Evolutionary conservation across 2,329 filamentous ascomycete genomes (phyloP), one percentile per base, ranked within the genome.

Genomic region (Capronia coronata): DNA sequence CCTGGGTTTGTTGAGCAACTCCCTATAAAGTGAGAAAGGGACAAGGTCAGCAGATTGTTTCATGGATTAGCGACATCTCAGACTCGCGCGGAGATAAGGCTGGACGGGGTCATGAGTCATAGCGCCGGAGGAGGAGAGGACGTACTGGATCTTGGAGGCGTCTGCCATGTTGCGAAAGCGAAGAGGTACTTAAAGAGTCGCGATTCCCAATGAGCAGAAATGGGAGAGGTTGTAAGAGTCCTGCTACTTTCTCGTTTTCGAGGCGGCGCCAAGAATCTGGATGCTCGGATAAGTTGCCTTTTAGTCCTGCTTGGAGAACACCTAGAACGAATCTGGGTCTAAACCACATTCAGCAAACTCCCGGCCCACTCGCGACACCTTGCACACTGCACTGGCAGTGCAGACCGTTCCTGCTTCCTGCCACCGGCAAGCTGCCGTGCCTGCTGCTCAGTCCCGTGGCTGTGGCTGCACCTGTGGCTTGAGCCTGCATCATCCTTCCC

Each of bases 1-100:
- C 71, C 88, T 87, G 59, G 87, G 83, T 78, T 95, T 95, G 68
- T 80, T 83, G 59, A 94, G 81, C 64, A 95, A 82, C 70, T 95
- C 89, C 72, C 88, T 94, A 67, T 52, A 52, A 43, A 35, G 44
- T n/a, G n/a, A n/a, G n/a, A n/a, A n/a, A n/a, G n/a, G n/a, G n/a
- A n/a, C 34, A 42, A 42, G 40, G 51, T 56, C 48, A 51, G 54
- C 25, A 51, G 5, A 25, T 25, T 14, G 32, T 38, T 47, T 45
- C 32, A 41, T 48, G 18, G 19, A 22, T 32, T 40, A 46, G 38
- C 29, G 43, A 11, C 43, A 45, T 32, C 43, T 21, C 43, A 45
- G 41, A 39, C 37, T 49, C 16, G 18, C 42, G 46, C 55, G 52
- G 21, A 47, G 38, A 42, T 51, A 39, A 35, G 49, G 58, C 49